These are phyloP conservation scores for Neocucurbitaria cava DNA, from an alignment of 2,329 filamentous ascomycete genomes.

Conservation along the genomic window DNA sequence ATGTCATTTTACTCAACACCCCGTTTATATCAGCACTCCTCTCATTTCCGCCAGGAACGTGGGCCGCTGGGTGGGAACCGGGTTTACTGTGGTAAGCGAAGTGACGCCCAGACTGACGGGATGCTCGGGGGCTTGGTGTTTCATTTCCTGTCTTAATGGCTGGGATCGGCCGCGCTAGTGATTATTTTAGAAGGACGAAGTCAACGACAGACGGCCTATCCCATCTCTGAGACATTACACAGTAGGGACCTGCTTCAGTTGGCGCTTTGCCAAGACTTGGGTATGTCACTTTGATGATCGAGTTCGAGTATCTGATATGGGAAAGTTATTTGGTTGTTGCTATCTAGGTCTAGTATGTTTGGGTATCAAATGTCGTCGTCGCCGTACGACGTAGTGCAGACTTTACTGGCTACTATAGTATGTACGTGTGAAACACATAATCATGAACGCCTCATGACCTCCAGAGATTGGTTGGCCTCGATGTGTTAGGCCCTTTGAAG, in stretches of 20 bases:
- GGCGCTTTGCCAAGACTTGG: too few relatives aligned
- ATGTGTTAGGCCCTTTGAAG: background rate
- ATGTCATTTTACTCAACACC: too few relatives aligned
- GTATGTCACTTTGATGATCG: too few relatives aligned
- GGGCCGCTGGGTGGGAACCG: background rate
- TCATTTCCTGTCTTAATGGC: background rate
- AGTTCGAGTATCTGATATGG: background rate
- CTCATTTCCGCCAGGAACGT: background rate
- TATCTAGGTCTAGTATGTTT: background rate
- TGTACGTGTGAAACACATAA: background rate
- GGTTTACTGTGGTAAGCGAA: background rate
- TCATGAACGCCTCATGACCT: slow-evolving; percentile 3
- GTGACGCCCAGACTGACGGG: too few relatives aligned
- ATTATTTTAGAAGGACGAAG: background rate
- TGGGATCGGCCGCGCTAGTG: background rate
- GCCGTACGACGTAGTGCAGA: slow-evolving; percentile 3
- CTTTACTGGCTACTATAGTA: background rate
- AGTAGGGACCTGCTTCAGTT: too few relatives aligned
- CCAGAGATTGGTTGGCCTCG: background rate
- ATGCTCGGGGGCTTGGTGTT: background rate
- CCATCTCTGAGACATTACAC: background rate
- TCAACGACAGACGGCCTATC: too few relatives aligned
- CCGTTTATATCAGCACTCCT: background rate
- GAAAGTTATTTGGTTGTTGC: background rate
- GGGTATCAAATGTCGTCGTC: background rate